Conservation (phyloP, 345 rosid species). For the Camelina laxa region DNA sequence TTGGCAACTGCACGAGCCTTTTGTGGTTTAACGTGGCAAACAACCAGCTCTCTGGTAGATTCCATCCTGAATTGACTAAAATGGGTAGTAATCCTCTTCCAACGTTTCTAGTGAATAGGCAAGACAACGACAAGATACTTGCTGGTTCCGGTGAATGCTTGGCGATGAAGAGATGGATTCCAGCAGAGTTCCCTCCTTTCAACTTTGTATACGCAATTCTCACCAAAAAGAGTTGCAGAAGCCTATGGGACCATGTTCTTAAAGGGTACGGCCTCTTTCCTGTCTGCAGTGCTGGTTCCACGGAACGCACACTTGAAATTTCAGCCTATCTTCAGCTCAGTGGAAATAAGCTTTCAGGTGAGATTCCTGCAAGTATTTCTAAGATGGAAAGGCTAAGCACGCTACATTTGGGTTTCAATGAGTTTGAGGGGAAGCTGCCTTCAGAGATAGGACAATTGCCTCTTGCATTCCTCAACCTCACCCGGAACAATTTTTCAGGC, state of each 20-base stretch:
- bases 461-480: constrained; percentile 76
- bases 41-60: constrained; percentile 66
- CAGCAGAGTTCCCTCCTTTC: constrained; percentile 91
- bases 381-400: constrained; percentile 66
- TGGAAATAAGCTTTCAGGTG: constrained; percentile 73
- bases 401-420: constrained; percentile 74
- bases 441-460: constrained; percentile 60
- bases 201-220: constrained; percentile 70
- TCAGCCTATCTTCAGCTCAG: constrained; percentile 85
- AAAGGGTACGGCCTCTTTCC: constrained; percentile 75
- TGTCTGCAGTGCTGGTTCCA: constrained; percentile 54
- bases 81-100: constrained; percentile 63
- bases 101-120: constrained; percentile 62
- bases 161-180: constrained; percentile 91
- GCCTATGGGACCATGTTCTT: constrained; percentile 75
- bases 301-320: constrained; percentile 45
- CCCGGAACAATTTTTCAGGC: constrained; percentile 63
- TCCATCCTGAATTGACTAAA: constrained; percentile 63
- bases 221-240: constrained; percentile 71
- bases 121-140: constrained; percentile 34
- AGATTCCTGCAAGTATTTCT: constrained; percentile 62
- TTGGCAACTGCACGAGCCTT: constrained; percentile 82
- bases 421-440: constrained; percentile 64
- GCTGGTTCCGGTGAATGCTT: constrained; percentile 82
- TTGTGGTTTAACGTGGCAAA: constrained; percentile 89